Percentiles rank a stretch among this genome's conserved stretches.
Conservation (phyloP, 352 stramenopile species). For the Phytophthora citricola region DNA sequence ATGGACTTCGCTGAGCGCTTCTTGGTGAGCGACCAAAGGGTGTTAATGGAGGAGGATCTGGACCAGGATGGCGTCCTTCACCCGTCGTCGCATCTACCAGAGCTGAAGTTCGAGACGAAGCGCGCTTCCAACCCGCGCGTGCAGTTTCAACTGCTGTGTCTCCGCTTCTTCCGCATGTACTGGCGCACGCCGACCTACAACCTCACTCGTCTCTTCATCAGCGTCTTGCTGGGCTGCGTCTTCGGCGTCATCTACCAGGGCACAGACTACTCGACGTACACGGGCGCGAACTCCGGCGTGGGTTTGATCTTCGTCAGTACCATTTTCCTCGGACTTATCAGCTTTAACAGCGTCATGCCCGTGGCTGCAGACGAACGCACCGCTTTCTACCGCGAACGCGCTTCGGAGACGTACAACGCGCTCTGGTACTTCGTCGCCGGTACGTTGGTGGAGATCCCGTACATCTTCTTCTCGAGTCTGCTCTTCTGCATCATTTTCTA, state of each 20-base stretch:
- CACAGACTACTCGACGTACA: slow-evolving; percentile 54
- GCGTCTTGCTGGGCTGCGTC: slow-evolving; percentile 65
- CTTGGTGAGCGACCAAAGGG: slow-evolving; percentile 40
- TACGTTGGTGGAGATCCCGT: slow-evolving; percentile 80
- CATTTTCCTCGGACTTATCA: slow-evolving; percentile 81
- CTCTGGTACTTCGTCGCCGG: slow-evolving; percentile 82
- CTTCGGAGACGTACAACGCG: slow-evolving; percentile 90
- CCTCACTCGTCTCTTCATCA: slow-evolving; percentile 78
- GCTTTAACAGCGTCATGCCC: slow-evolving; percentile 79
- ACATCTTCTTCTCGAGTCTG: slow-evolving; percentile 45
- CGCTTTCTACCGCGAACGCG: slow-evolving; percentile 93
- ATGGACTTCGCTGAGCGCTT: slow-evolving; percentile 29
- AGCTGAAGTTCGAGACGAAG: slow-evolving; percentile 52
- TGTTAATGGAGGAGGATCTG: slow-evolving; percentile 49
- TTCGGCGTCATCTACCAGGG: slow-evolving; percentile 82
- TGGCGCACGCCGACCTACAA: slow-evolving; percentile 90
- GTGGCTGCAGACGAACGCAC: slow-evolving; percentile 86
- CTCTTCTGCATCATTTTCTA: slow-evolving; percentile 62
- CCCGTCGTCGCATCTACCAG: slow-evolving; percentile 27
- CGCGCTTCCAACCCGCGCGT: slow-evolving; percentile 28
- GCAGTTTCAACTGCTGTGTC: slow-evolving; percentile 46
- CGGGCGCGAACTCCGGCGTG: slow-evolving; percentile 48
- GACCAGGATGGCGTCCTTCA: slow-evolving; percentile 50
- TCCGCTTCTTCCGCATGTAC: slow-evolving; percentile 60
- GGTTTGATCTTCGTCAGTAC: slow-evolving; percentile 84